phyloP scores from a whole-genome alignment of 345 rosid species.

The Raphanus raphanistrum region DNA sequence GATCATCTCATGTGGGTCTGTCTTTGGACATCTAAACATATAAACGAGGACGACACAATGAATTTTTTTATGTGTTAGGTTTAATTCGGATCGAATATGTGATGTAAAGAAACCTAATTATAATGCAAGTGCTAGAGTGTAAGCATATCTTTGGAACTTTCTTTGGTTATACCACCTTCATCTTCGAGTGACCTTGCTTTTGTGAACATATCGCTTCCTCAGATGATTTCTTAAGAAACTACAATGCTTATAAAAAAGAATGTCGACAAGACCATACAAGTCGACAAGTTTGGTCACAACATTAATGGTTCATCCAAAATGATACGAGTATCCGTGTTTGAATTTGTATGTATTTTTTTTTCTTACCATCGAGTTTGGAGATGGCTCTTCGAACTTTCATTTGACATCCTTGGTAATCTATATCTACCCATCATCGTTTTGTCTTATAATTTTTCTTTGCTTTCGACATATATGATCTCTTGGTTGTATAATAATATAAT shows the following conservation, averaged over 20 bases:
- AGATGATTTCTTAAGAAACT: constrained; percentile 56
- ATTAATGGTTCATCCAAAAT: too few relatives aligned
- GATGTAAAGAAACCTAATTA: neutral
- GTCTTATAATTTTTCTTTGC: neutral
- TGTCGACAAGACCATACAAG: neutral
- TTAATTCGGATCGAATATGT: neutral
- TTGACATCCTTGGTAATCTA: constrained; percentile 86
- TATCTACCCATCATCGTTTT: constrained; percentile 62
- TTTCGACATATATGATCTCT: constrained; percentile 9
- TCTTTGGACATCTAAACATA: constrained; percentile 5
- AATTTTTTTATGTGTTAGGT: neutral
- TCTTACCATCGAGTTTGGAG: constrained; percentile 67
- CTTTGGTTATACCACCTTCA: neutral
- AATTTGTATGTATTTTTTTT: neutral
- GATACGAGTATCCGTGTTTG: neutral
- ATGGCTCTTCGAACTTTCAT: constrained; percentile 71
- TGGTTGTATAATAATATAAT: constrained; percentile 23
- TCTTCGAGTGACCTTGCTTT: constrained; percentile 29
- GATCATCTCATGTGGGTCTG: constrained; percentile 37
- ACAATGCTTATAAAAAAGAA: neutral
- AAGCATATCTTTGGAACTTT: constrained; percentile 4
- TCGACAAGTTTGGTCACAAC: neutral
- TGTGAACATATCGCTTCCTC: constrained; percentile 48
- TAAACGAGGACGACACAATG: constrained; percentile 5
- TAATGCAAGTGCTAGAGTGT: neutral